A percentile compares a stretch with the other conserved stretches of the same genome.
These are phyloP conservation scores for Mucor velutinosus DNA, from an alignment of 371 early-diverging fungal species.

Conservation along the genomic window DNA sequence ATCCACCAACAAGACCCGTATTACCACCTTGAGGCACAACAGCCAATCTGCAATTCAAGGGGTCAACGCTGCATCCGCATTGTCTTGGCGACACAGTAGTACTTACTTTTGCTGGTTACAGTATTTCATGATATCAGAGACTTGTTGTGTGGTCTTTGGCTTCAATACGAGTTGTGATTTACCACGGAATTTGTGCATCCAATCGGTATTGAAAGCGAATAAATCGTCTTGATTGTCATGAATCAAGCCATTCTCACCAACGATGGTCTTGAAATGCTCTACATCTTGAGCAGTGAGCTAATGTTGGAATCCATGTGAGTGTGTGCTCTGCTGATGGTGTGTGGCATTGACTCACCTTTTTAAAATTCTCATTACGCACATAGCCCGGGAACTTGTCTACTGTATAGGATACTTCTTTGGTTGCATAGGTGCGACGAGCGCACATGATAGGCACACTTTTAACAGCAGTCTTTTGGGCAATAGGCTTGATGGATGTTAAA, in stretches of 20 bases:
- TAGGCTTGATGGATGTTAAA: slow-evolving; percentile 2
- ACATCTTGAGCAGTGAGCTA: slow-evolving; percentile 63
- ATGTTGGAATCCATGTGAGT: background rate
- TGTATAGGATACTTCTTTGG: slow-evolving; percentile 42
- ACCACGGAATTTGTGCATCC: slow-evolving; percentile 93
- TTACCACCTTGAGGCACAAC: slow-evolving; percentile 98
- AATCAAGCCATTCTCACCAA: slow-evolving; percentile 52
- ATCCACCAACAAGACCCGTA: slow-evolving; percentile 91
- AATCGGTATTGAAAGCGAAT: slow-evolving; percentile 79
- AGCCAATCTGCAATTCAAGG: slow-evolving; percentile 58
- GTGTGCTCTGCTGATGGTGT: background rate
- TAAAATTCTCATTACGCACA: slow-evolving; percentile 56
- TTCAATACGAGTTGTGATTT: slow-evolving; percentile 80
- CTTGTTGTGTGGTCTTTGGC: slow-evolving; percentile 87
- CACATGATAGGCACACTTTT: background rate
- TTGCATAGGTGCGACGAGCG: slow-evolving; percentile 21
- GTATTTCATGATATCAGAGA: slow-evolving; percentile 82
- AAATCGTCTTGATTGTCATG: slow-evolving; percentile 59
- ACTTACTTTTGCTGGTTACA: slow-evolving; percentile 78
- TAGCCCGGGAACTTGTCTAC: slow-evolving; percentile 58
- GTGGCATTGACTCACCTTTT: slow-evolving; percentile 41
- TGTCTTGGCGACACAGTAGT: too few species aligned
- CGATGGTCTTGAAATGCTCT: slow-evolving; percentile 59
- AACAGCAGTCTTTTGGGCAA: background rate
- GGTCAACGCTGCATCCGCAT: background rate